Conservation (phyloP, 2,329 filamentous ascomycete genomes). For the Neoarthrinium moseri region DNA sequence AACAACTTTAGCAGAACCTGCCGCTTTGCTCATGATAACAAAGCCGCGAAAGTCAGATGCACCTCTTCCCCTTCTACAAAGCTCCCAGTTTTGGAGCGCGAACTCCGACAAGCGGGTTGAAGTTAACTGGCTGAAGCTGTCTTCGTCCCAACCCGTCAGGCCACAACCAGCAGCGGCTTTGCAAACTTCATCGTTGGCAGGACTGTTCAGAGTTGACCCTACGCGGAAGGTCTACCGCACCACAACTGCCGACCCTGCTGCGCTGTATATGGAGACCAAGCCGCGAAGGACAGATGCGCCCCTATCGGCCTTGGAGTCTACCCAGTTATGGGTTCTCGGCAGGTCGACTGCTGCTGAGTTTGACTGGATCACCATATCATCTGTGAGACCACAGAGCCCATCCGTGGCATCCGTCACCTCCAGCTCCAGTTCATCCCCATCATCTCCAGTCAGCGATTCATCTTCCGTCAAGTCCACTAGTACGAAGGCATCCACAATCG, state of each 20-base stretch:
- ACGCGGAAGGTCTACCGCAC: conserved; percentile 24
- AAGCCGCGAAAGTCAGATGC: conserved; percentile 27
- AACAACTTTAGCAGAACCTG: conserved; percentile 30
- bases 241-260: conserved; percentile 30
- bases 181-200: background rate
- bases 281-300: conserved; percentile 24
- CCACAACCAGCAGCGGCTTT: background rate
- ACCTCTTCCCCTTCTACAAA: conserved; percentile 20
- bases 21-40: conserved; percentile 30
- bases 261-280: conserved; percentile 31
- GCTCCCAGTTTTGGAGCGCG: conserved; percentile 18
- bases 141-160: conserved; percentile 4
- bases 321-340: conserved; percentile 19
- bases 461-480: conserved; percentile 18
- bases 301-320: conserved; percentile 22
- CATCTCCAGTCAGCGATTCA: conserved; percentile 17
- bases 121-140: conserved; percentile 24
- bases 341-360: conserved; percentile 15
- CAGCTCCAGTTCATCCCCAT: conserved; percentile 14
- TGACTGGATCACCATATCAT: conserved; percentile 27
- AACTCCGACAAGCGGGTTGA: conserved; percentile 13
- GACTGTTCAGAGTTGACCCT: conserved; percentile 6
- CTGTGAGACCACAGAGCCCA: conserved; percentile 18
- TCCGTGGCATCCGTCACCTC: conserved; percentile 20
- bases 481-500: conserved; percentile 17